A percentile compares a stretch with the other conserved stretches of the same genome.
phyloP scores from a whole-genome alignment of 805 yeast genomes.

The Teunomyces funiuensis region DNA sequence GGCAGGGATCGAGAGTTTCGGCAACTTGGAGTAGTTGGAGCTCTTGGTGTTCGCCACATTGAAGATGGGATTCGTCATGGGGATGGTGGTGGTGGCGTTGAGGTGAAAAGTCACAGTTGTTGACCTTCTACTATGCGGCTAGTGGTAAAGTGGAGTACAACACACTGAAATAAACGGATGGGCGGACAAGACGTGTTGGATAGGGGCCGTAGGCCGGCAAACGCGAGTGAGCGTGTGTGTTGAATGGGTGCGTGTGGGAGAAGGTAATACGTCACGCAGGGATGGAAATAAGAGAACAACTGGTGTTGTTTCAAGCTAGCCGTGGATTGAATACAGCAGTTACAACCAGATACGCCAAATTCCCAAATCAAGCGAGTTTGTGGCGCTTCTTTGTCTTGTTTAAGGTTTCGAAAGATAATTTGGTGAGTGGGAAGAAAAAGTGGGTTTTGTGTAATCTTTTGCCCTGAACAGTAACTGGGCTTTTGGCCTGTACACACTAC shows the following conservation, averaged over 20 bases:
- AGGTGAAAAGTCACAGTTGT: not conserved
- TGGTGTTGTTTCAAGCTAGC: not conserved
- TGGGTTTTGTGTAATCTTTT: not conserved
- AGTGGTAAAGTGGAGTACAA: not conserved
- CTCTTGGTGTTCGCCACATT: conserved; percentile 34
- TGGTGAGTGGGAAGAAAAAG: not conserved
- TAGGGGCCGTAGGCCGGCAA: no score
- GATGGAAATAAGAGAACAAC: not conserved
- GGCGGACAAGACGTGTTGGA: no score
- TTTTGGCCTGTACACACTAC: no score
- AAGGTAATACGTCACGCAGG: not conserved
- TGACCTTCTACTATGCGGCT: not conserved
- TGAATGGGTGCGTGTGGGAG: no score
- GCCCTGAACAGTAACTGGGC: no score
- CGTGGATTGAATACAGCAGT: not conserved
- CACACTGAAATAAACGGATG: no score
- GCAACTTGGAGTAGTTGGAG: conserved; percentile 19
- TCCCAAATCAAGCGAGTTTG: not conserved
- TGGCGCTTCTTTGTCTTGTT: not conserved
- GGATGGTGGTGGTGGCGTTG: not conserved
- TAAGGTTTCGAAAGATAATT: not conserved
- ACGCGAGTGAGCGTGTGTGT: no score
- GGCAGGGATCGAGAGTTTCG: conserved; percentile 31
- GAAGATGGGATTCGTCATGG: conserved; percentile 29
- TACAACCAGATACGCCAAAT: not conserved